phyloP scores from a whole-genome alignment of 2,329 filamentous ascomycete genomes.

The Seiridium cupressi region DNA sequence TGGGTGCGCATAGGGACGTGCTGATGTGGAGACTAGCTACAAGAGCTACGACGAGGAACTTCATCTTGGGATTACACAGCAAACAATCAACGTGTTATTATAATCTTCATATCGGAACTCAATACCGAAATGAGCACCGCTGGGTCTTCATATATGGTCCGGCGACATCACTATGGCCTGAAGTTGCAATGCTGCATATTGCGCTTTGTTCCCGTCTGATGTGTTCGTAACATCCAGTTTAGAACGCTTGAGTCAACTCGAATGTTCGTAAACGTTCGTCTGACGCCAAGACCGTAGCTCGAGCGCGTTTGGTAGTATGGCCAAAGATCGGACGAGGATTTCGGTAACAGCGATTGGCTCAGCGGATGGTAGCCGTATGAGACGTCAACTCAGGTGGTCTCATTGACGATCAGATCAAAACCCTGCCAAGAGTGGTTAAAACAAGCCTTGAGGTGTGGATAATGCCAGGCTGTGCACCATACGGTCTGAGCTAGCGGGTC shows the following conservation, averaged over 20 bases:
- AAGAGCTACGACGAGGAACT: background rate
- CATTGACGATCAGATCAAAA: no score
- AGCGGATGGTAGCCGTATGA: background rate
- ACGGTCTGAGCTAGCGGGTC: no score
- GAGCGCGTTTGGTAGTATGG: background rate
- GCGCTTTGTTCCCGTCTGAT: background rate
- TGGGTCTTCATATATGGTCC: background rate
- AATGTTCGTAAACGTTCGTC: background rate
- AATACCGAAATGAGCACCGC: background rate
- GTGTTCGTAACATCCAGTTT: background rate
- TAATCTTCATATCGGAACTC: background rate
- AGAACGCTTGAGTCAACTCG: background rate
- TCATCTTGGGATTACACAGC: background rate
- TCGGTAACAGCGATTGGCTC: background rate
- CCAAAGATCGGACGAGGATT: background rate
- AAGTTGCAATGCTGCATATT: background rate
- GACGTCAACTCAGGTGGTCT: no score
- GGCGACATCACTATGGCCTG: no score
- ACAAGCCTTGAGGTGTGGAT: background rate
- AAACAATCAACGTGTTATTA: background rate
- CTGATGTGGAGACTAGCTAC: background rate
- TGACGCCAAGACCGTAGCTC: background rate
- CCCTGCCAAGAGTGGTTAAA: no score
- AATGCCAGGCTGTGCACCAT: background rate
- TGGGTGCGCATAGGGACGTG: constrained; percentile 4